Evolutionary conservation across 2,329 filamentous ascomycete genomes (phyloP), one percentile per base, ranked within the genome.

Genomic region (Cadophora gregata): DNA sequence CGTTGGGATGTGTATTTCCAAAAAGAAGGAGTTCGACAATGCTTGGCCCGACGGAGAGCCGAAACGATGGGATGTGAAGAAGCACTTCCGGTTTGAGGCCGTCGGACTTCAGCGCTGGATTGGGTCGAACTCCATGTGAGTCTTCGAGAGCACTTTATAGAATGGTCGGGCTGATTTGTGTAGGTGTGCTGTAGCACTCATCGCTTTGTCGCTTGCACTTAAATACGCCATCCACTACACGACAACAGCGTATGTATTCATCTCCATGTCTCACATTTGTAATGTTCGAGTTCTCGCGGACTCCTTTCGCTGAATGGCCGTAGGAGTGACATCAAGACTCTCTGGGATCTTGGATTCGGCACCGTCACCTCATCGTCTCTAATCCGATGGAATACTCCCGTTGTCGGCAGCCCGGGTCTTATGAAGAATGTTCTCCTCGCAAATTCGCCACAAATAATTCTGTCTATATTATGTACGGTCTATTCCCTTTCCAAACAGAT

Each of bases 361-460:
- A 66, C 67, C 9, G 65, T 67, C 1, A 67, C 64, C 3, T 61
- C 67, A 8, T 62, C 63, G 16, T 70, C 69, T 2, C 36, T 70
- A 33, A 69, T 70, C 4, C 65, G 67, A 4, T 71, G 66, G 68
- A 67, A 58, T 19, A 66, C 42, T n/a, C 69, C 69, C 1, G 29
- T 67, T 3, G 63, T 68, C 27, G 68, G 68, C 7, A 63, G 59
- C 60, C 64, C 62, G 29, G 69, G 69, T 4, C 48, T 72, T 3
- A 69, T 72, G 53, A 67, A 68, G 33, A 70, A 69, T 48, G 64
- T 70, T 24, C 66, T 72, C 10, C 51, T 79, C 3, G 74, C 76
- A 36, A 80, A 80, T 59, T 67, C 65, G 0, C 76, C 76, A 0
- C 78, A 80, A 62, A 47, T 78, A 2, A n/a, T 77, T 0, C 60